Evolutionary conservation across 176 grass and related monocot species (phyloP), one percentile per base, ranked within the genome.

Genomic region (Triticum dicoccoides): DNA sequence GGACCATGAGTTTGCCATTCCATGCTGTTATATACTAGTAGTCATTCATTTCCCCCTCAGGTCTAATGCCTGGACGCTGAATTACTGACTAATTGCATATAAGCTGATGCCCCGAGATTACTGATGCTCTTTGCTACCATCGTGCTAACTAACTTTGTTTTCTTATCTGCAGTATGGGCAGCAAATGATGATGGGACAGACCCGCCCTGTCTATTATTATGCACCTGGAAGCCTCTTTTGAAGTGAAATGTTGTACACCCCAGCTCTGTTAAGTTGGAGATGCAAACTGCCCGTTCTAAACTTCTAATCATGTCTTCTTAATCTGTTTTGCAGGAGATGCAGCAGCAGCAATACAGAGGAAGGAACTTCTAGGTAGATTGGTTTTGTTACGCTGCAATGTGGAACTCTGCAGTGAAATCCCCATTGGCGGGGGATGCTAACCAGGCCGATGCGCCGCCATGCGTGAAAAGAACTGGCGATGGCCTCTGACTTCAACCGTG

Each of bases 131-230:
- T 74, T 73, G n/a, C 17, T 38, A 38, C 18, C 9, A 3, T 38
- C 3, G 6, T 74, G 23, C 71, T 76, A 54, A 76, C 27, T 76
- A 76, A 14, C 15, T 54, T 56, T 66, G 4, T 45, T 80, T 80
- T 41, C 35, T 2, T 23, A 20, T 86, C 56, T 81, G 66, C 93
- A 95, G 93, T 92, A 90, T 80, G 93, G 93, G 80, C 93, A 95
- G 44, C 93, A 95, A 79, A 90, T 95, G 87, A 88, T 90, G 85
- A 81, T 93, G 32, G 89, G 89, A 5, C 92, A 91, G 83, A 74
- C 74, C 56, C 89, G 83, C 25, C 92, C 89, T 32, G 83, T 93
- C 83, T 93, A 93, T 84, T 93, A 93, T 84, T 93, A 86, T 84
- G 34, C 86, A 24, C 86, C 89, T 49, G 92, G 91, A 86, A 93